Conservation (phyloP, 2,329 filamentous ascomycete species). For the Talaromyces sp. region DNA sequence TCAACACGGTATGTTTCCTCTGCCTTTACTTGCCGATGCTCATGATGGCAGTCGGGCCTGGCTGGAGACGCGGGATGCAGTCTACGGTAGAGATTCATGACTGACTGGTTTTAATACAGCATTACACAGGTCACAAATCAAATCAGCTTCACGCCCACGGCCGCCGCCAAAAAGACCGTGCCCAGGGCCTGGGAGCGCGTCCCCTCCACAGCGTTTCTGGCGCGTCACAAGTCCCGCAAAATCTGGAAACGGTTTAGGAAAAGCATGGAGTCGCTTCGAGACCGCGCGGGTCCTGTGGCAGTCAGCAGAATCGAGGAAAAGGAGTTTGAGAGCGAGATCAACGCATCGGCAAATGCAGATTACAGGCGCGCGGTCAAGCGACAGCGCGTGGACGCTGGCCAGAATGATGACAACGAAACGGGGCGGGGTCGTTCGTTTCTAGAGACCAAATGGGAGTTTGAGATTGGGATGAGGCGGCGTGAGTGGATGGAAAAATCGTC, state of each 20-base stretch:
- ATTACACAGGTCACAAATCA: constrained; percentile 20
- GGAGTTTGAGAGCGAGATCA: constrained; percentile 29
- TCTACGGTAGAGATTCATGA: neutral
- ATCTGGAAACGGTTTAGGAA: constrained; percentile 42
- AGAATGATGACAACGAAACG: constrained; percentile 5
- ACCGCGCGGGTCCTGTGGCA: constrained; percentile 13
- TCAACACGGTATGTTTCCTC: constrained; percentile 1
- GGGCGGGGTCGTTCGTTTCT: constrained; percentile 31
- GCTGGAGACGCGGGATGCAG: neutral
- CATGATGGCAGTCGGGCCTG: neutral
- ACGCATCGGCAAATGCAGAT: constrained; percentile 20
- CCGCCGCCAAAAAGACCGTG: constrained; percentile 22
- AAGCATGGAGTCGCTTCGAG: constrained; percentile 27
- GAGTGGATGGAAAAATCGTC: constrained; percentile 5
- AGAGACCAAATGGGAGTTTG: constrained; percentile 38
- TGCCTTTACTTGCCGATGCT: neutral
- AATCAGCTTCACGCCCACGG: constrained; percentile 40
- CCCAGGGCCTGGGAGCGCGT: constrained; percentile 43
- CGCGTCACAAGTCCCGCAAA: constrained; percentile 37
- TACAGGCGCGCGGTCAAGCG: constrained; percentile 33
- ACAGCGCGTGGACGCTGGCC: constrained; percentile 21
- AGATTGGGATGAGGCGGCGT: constrained; percentile 17
- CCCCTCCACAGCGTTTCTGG: constrained; percentile 36
- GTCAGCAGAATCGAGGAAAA: constrained; percentile 15
- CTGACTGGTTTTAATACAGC: constrained; percentile 1